A percentile compares a stretch with the other conserved stretches of the same genome.
These are phyloP conservation scores for Daldinia decipiens DNA, from an alignment of 495 filamentous ascomycete species.

Conservation along the genomic window DNA sequence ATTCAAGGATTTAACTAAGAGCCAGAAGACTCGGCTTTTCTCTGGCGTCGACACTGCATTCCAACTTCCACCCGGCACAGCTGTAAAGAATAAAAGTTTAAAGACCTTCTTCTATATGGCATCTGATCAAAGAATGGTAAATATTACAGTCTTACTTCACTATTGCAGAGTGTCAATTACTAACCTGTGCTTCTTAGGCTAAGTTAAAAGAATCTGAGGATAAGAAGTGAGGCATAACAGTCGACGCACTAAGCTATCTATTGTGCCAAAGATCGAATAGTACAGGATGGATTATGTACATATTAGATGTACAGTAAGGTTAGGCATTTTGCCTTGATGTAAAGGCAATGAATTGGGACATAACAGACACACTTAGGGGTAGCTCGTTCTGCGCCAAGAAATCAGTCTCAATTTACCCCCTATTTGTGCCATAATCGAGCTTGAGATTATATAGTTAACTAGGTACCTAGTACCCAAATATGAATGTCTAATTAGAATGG, in stretches of 20 bases:
- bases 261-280: not conserved
- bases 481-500: slow-evolving; percentile 16
- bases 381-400: not conserved
- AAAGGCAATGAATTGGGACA: not conserved
- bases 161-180: not conserved
- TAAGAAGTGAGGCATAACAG: not conserved
- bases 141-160: not conserved
- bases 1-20: not conserved
- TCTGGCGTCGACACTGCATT: not conserved
- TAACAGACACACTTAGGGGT: not conserved
- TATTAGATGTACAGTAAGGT: not conserved
- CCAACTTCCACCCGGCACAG: not conserved
- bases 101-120: not conserved
- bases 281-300: not conserved
- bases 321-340: not conserved
- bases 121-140: not conserved
- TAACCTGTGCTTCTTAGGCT: not conserved
- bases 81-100: not conserved
- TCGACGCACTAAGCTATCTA: not conserved
- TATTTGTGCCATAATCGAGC: not conserved
- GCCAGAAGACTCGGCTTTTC: not conserved
- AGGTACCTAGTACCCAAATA: too few relatives aligned
- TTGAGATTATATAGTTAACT: too few relatives aligned
- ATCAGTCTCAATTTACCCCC: not conserved
- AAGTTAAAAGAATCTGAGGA: not conserved